phyloP scores from a whole-genome alignment of 1,284 basidiomycete genomes.

The Ustilago bromivora region DNA sequence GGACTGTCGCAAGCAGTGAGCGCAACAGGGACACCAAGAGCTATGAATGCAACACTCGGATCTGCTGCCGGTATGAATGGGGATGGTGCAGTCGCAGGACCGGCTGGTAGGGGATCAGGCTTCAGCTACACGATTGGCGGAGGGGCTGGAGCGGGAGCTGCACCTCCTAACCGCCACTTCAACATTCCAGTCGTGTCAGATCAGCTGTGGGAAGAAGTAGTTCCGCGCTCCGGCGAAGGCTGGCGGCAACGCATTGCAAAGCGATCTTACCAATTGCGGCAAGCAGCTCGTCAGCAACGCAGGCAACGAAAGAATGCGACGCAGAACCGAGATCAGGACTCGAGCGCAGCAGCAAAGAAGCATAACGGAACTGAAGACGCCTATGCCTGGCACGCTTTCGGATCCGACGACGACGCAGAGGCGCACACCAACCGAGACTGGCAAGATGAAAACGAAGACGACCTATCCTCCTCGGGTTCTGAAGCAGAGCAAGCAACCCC shows the following conservation, averaged over 20 bases:
- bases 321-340: background rate
- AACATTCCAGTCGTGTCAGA: constrained; percentile 47
- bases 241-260: constrained; percentile 33
- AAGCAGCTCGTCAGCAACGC: constrained; percentile 14
- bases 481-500: constrained; percentile 12
- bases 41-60: constrained; percentile 6
- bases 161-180: constrained; percentile 32
- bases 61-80: constrained; percentile 4
- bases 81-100: background rate
- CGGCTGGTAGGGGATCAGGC: background rate
- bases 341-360: background rate
- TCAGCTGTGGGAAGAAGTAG: constrained; percentile 53
- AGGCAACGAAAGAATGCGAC: constrained; percentile 14
- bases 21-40: constrained; percentile 18
- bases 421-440: constrained; percentile 3
- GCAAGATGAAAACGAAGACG: constrained; percentile 20
- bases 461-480: constrained; percentile 24
- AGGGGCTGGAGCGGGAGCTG: constrained; percentile 5
- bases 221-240: constrained; percentile 39
- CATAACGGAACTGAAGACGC: background rate
- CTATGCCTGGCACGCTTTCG: constrained; percentile 40
- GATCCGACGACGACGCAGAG: constrained; percentile 24
- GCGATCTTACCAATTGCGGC: constrained; percentile 21
- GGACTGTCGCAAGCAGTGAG: constrained; percentile 9
- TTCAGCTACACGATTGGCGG: constrained; percentile 37